Conservation (phyloP, 768 basidiomycete genomes). For the Tylopilus sp. region DNA sequence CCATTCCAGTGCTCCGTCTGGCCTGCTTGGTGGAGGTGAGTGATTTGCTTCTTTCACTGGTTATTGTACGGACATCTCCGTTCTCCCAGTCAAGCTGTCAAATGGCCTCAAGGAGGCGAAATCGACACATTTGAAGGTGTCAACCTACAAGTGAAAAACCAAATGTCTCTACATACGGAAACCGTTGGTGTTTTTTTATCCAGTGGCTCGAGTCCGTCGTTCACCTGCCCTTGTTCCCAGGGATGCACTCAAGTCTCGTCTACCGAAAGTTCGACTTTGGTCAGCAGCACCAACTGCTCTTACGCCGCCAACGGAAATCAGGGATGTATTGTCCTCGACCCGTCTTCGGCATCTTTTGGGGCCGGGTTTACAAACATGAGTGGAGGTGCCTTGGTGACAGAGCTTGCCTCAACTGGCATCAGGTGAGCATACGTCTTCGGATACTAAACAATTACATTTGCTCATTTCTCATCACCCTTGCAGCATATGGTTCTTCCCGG, state of each 20-base stretch:
- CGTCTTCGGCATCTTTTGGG: constrained; percentile 57
- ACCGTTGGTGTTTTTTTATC: constrained; percentile 31
- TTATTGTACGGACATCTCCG: not conserved
- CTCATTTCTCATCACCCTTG: not conserved
- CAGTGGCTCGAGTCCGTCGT: not conserved
- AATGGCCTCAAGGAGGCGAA: constrained; percentile 66
- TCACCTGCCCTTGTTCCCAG: constrained; percentile 14
- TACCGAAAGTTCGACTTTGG: constrained; percentile 46
- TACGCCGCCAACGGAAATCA: constrained; percentile 51
- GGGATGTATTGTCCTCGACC: constrained; percentile 63
- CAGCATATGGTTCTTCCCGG: constrained; percentile 33
- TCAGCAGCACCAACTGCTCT: constrained; percentile 60
- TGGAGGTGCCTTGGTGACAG: constrained; percentile 76
- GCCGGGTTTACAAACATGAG: constrained; percentile 58
- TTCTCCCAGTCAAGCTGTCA: constrained; percentile 41
- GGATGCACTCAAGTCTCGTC: constrained; percentile 54
- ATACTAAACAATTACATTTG: not conserved
- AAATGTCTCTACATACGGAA: constrained; percentile 73
- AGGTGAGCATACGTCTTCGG: constrained; percentile 41
- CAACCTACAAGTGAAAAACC: constrained; percentile 60
- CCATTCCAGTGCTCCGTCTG: constrained; percentile 62
- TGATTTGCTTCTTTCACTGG: not conserved
- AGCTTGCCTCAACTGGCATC: constrained; percentile 62
- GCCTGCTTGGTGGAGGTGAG: constrained; percentile 56
- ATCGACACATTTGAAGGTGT: constrained; percentile 85